Conservation (phyloP, 352 stramenopile species). For the Peronosclerospora sorghi region DNA sequence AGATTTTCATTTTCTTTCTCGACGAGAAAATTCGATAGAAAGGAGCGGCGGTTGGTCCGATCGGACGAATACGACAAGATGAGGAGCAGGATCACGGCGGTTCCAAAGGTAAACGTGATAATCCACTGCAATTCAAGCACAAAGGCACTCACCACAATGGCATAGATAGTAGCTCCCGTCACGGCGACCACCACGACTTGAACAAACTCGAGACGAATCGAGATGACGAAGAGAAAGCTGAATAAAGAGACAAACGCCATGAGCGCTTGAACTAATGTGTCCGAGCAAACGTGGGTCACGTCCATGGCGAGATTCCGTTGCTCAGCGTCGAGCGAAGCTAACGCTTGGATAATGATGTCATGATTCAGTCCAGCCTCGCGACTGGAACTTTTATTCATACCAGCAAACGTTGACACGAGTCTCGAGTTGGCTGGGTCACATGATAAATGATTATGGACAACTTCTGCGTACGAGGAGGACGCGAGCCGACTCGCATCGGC, state of each 20-base stretch:
- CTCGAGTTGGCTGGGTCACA: slow-evolving; percentile 24
- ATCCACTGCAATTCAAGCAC: slow-evolving; percentile 56
- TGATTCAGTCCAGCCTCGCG: slow-evolving; percentile 5
- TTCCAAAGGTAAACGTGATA: slow-evolving; percentile 44
- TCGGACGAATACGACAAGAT: slow-evolving; percentile 74
- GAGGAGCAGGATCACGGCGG: slow-evolving; percentile 58
- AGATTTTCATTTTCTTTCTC: slow-evolving; percentile 81
- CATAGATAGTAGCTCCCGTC: slow-evolving; percentile 43
- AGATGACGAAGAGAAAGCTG: slow-evolving; percentile 75
- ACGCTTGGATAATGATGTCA: slow-evolving; percentile 15
- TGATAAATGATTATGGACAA: slow-evolving; percentile 26
- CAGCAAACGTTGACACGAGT: slow-evolving; percentile 14
- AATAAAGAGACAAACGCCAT: slow-evolving; percentile 62
- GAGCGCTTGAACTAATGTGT: slow-evolving; percentile 50
- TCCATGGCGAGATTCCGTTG: slow-evolving; percentile 24
- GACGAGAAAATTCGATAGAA: slow-evolving; percentile 72
- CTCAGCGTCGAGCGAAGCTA: slow-evolving; percentile 22
- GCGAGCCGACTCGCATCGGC: slow-evolving; percentile 45
- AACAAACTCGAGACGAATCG: slow-evolving; percentile 81
- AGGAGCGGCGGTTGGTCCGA: slow-evolving; percentile 66
- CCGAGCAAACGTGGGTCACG: slow-evolving; percentile 42
- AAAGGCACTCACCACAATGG: slow-evolving; percentile 43
- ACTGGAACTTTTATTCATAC: slow-evolving; percentile 19
- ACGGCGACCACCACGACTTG: slow-evolving; percentile 70
- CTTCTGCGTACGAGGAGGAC: slow-evolving; percentile 25